These are phyloP conservation scores for Xylaria venustula DNA, from an alignment of 495 filamentous ascomycete genomes.

Conservation along the genomic window DNA sequence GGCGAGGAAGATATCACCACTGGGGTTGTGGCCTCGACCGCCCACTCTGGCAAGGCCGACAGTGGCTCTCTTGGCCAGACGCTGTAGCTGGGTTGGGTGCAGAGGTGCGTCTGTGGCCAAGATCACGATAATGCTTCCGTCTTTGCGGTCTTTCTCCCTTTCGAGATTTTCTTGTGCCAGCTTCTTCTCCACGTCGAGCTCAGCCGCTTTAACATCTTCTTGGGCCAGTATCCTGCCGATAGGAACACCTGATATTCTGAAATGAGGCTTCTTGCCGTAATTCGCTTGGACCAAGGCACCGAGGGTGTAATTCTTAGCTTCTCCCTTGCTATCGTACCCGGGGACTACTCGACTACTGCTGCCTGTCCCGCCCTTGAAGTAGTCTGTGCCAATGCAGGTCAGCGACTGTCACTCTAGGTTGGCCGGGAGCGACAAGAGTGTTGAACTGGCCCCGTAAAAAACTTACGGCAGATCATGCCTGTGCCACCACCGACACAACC, in stretches of 20 bases:
- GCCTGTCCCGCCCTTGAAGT: conserved; percentile 54
- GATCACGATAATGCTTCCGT: conserved; percentile 56
- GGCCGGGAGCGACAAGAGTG: neutral
- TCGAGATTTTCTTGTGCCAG: conserved; percentile 20
- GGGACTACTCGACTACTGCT: conserved; percentile 45
- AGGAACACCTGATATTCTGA: conserved; percentile 49
- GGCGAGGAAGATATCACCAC: conserved; percentile 54
- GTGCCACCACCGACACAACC: conserved; percentile 53
- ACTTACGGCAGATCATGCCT: conserved; percentile 47
- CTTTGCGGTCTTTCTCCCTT: conserved; percentile 40
- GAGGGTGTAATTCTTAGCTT: conserved; percentile 45
- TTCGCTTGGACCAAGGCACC: conserved; percentile 53
- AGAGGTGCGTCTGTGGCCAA: conserved; percentile 53
- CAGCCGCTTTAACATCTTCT: conserved; percentile 25
- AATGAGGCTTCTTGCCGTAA: conserved; percentile 43
- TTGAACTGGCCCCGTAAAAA: neutral
- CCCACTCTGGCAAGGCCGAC: conserved; percentile 50
- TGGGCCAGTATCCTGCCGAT: conserved; percentile 44
- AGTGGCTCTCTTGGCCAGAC: conserved; percentile 51
- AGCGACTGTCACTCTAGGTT: neutral
- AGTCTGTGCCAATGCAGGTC: conserved; percentile 28
- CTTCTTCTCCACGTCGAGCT: conserved; percentile 25
- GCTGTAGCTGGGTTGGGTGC: conserved; percentile 45
- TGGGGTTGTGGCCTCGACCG: conserved; percentile 47
- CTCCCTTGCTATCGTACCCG: conserved; percentile 28